A percentile compares a stretch with the other conserved stretches of the same genome.
Evolutionary conservation across 768 basidiomycete species (phyloP).

Genomic region (Tylopilus vinaceipallidus): DNA sequence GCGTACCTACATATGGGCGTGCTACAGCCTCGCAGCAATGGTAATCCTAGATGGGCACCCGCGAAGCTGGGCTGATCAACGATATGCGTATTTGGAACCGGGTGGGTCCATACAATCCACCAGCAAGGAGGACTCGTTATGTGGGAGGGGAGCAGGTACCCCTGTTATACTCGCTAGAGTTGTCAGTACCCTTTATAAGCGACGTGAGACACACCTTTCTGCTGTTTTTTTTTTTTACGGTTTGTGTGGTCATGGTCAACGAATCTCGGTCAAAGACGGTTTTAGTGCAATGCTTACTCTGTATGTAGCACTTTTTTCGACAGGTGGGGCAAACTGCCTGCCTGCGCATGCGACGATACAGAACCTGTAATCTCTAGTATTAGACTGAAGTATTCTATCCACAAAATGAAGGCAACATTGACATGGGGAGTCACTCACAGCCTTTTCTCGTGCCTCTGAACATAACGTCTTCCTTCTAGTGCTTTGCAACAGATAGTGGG

Average conservation of each 20-base stretch:
- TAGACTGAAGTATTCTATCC: not conserved
- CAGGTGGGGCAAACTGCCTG: too few relatives aligned
- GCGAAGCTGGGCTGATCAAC: not conserved
- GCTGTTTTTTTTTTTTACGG: too few relatives aligned
- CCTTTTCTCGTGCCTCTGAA: too few relatives aligned
- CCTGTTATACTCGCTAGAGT: slow-evolving; percentile 1
- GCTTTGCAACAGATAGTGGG: not conserved
- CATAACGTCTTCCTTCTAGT: not conserved
- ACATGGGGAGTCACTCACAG: not conserved
- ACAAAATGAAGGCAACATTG: not conserved
- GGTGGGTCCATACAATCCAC: not conserved
- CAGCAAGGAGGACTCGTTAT: not conserved
- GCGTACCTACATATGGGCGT: too few relatives aligned
- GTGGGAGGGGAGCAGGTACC: not conserved
- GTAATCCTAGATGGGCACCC: too few relatives aligned
- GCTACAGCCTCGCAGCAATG: too few relatives aligned
- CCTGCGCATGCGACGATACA: too few relatives aligned
- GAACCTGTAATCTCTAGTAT: not conserved
- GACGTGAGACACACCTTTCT: not conserved
- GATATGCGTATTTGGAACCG: slow-evolving; percentile 1
- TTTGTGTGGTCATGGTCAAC: not conserved
- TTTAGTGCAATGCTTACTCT: too few relatives aligned
- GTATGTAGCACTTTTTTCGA: too few relatives aligned
- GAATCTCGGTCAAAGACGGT: not conserved
- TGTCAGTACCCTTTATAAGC: slow-evolving; percentile 1